Evolutionary conservation across 805 yeast genomes (phyloP), one percentile per base, ranked within the genome.

Genomic region (Cyberlindnera euphorbiiphila): DNA sequence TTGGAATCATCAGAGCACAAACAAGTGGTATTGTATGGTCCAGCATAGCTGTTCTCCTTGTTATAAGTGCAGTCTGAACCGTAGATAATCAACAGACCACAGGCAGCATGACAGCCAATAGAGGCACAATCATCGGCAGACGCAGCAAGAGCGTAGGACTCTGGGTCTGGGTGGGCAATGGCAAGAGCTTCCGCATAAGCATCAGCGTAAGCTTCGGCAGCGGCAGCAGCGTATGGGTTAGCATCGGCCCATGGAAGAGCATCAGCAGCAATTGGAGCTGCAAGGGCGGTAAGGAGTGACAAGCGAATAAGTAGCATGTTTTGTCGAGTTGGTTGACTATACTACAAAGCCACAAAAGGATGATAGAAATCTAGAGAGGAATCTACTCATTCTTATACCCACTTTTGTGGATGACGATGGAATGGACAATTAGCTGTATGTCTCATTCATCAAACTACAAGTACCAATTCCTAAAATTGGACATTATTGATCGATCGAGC

Each of bases 81-180:
- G 30, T 60, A 57, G 25, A 53, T 42, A 34, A 61, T 61, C 30
- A 61, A 49, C 33, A 53, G 51, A 39, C 65, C 66, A 56, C 66
- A 61, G 21, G 51, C 41, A 32, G 61, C 53, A 42, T 61, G 65
- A 41, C 66, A 61, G 3, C 39, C 51, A 32, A 59, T 53, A 17
- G 59, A 14, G 16, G 64, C 65, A 45, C 49, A 47, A 32, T 46
- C 51, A 44, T 46, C 51, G 11, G 37, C 45, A 32, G 49, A 44
- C 11, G 46, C 49, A 39, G 51, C 51, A 14, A 46, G 25, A 5
- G 51, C 51, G 15, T 46, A 46, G 19, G 51, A 48, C 18, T 46
- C 45, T 23, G 51, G 51, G 24, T 46, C 51, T 27, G 51, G 46
- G 36, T 46, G 46, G 18, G 42, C 42, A 24, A 46, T 37, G 15